Percentiles rank a stretch among this genome's conserved stretches.
Evolutionary conservation across 768 basidiomycete genomes (phyloP).

Genomic region (Collybia sordida): DNA sequence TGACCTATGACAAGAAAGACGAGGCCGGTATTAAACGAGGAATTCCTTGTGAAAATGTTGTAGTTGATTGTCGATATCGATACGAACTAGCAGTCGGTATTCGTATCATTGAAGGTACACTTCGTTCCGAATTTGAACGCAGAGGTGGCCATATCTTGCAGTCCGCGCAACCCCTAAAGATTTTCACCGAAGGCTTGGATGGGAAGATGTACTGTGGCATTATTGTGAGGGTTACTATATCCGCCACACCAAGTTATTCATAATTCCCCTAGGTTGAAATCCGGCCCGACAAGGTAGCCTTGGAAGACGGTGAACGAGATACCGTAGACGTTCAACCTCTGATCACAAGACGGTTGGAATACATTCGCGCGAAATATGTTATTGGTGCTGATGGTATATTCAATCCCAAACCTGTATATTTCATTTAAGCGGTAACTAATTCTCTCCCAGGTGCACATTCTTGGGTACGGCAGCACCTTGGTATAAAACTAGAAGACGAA

Average conservation of each 20-base stretch:
- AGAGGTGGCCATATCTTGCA: background rate
- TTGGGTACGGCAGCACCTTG: constrained; percentile 15
- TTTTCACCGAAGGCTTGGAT: background rate
- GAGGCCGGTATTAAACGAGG: constrained; percentile 1
- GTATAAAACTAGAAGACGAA: constrained; percentile 17
- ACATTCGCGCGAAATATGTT: constrained; percentile 17
- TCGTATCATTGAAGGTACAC: constrained; percentile 2
- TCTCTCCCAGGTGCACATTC: constrained; percentile 16
- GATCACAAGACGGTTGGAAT: too few species aligned
- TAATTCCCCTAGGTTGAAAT: too few species aligned
- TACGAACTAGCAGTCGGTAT: constrained; percentile 2
- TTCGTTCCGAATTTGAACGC: background rate
- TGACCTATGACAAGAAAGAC: constrained; percentile 4
- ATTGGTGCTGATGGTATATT: constrained; percentile 21
- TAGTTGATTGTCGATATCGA: background rate
- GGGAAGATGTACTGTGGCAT: too few species aligned
- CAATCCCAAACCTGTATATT: background rate
- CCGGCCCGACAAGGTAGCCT: too few species aligned
- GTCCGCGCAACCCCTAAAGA: background rate
- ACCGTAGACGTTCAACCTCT: too few species aligned
- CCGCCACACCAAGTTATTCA: too few species aligned
- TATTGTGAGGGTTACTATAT: too few species aligned
- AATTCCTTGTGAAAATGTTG: background rate
- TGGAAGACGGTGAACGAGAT: too few species aligned
- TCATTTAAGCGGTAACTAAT: background rate